phyloP scores from a whole-genome alignment of 2,329 filamentous ascomycete species.

The Phialophora macrospora region DNA sequence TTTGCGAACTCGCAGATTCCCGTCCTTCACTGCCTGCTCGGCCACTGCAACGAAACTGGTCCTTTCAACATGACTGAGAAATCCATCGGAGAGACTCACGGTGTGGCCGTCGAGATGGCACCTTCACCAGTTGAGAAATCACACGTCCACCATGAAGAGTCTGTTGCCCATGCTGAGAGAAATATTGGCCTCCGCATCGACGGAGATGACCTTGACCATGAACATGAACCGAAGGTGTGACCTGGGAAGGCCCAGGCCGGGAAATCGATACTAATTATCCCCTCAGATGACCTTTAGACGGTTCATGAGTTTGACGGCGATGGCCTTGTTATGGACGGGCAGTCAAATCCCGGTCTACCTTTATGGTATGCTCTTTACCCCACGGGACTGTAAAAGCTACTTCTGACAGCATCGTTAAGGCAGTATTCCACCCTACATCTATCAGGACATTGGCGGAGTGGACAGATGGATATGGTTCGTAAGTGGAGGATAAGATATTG shows the following conservation, averaged over 20 bases:
- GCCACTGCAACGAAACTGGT: neutral
- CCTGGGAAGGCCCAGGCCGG: too few relatives aligned
- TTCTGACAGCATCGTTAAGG: slow-evolving; percentile 8
- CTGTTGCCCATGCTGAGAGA: slow-evolving; percentile 14
- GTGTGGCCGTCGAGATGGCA: slow-evolving; percentile 1
- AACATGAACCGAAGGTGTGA: slow-evolving; percentile 28
- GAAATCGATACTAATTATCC: neutral
- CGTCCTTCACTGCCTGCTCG: neutral
- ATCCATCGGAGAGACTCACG: neutral
- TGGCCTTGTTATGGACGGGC: slow-evolving; percentile 67
- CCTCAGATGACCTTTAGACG: slow-evolving; percentile 33
- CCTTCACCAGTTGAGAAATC: slow-evolving; percentile 14
- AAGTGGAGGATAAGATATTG: neutral
- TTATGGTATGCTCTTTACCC: slow-evolving; percentile 45
- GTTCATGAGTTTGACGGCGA: slow-evolving; percentile 59
- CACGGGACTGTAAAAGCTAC: neutral
- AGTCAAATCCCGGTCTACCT: slow-evolving; percentile 64
- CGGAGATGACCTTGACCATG: slow-evolving; percentile 31
- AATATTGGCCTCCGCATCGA: slow-evolving; percentile 26
- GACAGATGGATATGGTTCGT: slow-evolving; percentile 66
- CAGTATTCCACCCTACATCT: slow-evolving; percentile 60
- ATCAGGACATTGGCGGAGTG: slow-evolving; percentile 63
- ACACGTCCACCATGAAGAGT: slow-evolving; percentile 19
- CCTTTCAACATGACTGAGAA: slow-evolving; percentile 12
- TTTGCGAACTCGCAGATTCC: neutral